Evolutionary conservation across 768 basidiomycete genomes (phyloP).

Genomic region (Agaricus blazei): DNA sequence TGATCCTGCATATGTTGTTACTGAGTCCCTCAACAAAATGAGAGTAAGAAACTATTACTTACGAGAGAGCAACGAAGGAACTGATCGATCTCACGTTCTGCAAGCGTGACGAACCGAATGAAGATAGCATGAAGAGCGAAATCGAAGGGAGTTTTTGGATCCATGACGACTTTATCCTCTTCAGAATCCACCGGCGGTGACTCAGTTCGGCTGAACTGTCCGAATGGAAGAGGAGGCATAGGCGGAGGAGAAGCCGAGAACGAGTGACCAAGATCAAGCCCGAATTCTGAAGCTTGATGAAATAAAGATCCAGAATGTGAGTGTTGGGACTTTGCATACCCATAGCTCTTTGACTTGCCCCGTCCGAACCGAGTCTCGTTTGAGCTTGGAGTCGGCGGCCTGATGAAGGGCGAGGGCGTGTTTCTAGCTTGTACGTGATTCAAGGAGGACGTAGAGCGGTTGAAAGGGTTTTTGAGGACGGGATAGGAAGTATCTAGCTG

Average conservation of each 20-base stretch:
- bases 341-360: constrained; percentile 50
- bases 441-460: constrained; percentile 75
- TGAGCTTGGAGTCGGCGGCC: constrained; percentile 60
- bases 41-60: constrained; percentile 21
- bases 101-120: constrained; percentile 75
- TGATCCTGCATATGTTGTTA: constrained; percentile 43
- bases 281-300: constrained; percentile 56
- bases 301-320: constrained; percentile 75
- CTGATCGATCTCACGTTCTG: constrained; percentile 73
- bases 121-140: constrained; percentile 87
- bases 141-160: constrained; percentile 81
- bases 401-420: constrained; percentile 32
- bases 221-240: constrained; percentile 71
- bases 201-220: constrained; percentile 42
- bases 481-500: constrained; percentile 66
- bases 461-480: constrained; percentile 76
- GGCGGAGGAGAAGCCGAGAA: constrained; percentile 67
- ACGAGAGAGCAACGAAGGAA: constrained; percentile 71
- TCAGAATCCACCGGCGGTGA: constrained; percentile 52
- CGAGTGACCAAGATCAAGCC: constrained; percentile 60
- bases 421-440: constrained; percentile 39
- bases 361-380: constrained; percentile 33
- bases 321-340: constrained; percentile 65
- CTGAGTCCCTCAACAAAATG: not conserved
- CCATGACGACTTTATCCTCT: constrained; percentile 63